Base-by-base conservation (phyloP, 495 filamentous ascomycete species). In the Chlorociboria aeruginascens region DNA sequence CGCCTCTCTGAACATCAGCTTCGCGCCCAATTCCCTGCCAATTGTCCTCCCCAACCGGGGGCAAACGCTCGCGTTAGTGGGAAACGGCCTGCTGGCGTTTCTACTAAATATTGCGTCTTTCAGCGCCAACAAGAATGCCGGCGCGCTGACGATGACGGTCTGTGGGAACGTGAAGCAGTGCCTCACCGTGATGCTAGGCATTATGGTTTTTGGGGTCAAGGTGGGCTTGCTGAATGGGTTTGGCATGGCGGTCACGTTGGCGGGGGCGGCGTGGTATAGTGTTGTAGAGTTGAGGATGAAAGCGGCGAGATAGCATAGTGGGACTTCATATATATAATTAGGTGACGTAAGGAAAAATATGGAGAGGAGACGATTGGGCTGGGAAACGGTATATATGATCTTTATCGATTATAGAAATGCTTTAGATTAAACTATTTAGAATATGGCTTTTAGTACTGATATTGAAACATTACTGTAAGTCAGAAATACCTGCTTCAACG, bases 161-260 rank as follows among this genome's bases (percentile, higher is more conserved):
- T 71, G 67, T 17, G 76, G 68, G 31, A 79, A 79, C 44, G 59
- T 78, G 40, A 78, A 79, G 65, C 76, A 79, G 61, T 71, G 67
- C 45, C 49, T 79, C 37, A 77, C 74, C 1, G 69, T 79, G n/a
- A 43, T 73, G 32, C 41, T 79, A 29, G 71, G 74, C 16, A 69
- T 77, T 29, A 51, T 67, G 7, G 57, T 76, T 32, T 78, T 78
- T 59, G 63, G 68, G 13, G 62, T 78, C 34, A 53, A 60, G 40
- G 67, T 78, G 1, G 69, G 64, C 0, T 39, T 60, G 35, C 40
- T 69, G 46, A 76, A 77, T 49, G 66, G 63, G 8, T 20, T 66
- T 10, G 73, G 69, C 8, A 72, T 73, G 48, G 30, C 58, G 3
- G 43, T 74, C 28, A 69, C 73, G 0, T 46, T 76, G 47, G 51